Evolutionary conservation across 2,329 filamentous ascomycete species (phyloP).

Genomic region (Phialophora verrucosa): DNA sequence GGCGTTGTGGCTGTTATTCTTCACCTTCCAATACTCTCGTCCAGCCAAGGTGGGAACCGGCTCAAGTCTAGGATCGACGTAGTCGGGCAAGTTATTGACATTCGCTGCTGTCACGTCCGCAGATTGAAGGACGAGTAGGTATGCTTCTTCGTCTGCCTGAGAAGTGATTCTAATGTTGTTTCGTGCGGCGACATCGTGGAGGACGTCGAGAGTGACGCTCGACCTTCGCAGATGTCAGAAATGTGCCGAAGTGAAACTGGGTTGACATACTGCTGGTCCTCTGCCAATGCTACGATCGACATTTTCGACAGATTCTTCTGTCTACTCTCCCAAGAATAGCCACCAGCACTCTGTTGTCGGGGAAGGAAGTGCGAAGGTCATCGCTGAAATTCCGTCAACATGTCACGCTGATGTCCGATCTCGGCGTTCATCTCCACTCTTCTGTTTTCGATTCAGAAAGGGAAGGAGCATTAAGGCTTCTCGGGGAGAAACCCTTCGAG

Average conservation of each 20-base stretch:
- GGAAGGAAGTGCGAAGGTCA: not conserved
- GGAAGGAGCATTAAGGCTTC: conserved; percentile 4
- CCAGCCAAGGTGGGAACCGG: conserved; percentile 39
- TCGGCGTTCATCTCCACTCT: conserved; percentile 26
- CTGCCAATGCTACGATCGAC: conserved; percentile 39
- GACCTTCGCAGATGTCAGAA: conserved; percentile 28
- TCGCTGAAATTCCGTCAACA: not conserved
- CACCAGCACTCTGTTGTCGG: not conserved
- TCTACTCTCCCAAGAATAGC: not conserved
- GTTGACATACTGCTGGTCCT: conserved; percentile 28
- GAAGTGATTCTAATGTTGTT: conserved; percentile 34
- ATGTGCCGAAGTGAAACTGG: not conserved
- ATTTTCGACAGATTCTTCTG: conserved; percentile 21
- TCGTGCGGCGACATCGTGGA: conserved; percentile 34
- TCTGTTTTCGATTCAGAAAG: not conserved
- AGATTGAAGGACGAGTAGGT: conserved; percentile 42
- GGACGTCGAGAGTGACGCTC: conserved; percentile 35
- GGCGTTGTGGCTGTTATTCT: conserved; percentile 52
- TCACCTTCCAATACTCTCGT: conserved; percentile 37
- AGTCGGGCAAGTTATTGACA: conserved; percentile 46
- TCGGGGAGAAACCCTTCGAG: not conserved
- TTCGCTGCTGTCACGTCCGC: conserved; percentile 39
- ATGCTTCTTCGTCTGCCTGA: conserved; percentile 37
- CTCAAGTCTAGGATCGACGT: conserved; percentile 45
- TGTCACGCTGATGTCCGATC: conserved; percentile 24